Evolutionary conservation across 1,139 yeast genomes (phyloP).

Genomic region (Debaryomycetaceae sp.): DNA sequence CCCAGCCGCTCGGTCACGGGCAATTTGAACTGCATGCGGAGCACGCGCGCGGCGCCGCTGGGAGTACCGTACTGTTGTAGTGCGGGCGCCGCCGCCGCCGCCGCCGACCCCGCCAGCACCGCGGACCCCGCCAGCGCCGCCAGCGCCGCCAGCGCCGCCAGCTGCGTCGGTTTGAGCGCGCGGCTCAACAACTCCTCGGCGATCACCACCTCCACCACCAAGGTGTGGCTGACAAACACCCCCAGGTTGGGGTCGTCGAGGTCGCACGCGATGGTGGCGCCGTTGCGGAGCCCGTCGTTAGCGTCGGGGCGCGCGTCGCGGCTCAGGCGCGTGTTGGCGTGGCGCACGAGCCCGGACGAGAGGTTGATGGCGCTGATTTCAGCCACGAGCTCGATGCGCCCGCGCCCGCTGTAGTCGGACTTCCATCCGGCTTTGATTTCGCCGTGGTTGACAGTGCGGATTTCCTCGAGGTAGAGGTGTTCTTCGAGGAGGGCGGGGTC

Average conservation of each 20-base stretch:
- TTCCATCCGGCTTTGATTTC: conserved; percentile 92
- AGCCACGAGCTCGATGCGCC: conserved; percentile 72
- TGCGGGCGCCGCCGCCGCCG: conserved; percentile 6
- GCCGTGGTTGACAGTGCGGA: conserved; percentile 68
- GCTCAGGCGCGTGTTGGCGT: conserved; percentile 24
- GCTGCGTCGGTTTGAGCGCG: conserved; percentile 1
- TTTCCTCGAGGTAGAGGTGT: conserved; percentile 63
- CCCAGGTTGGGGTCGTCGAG: conserved; percentile 81
- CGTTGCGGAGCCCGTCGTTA: conserved; percentile 29
- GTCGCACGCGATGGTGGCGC: conserved; percentile 71
- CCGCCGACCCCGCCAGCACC: conserved; percentile 13
- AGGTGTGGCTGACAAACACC: conserved; percentile 64
- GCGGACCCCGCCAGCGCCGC: conserved; percentile 3
- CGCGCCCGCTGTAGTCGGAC: conserved; percentile 74
- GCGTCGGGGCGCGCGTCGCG: conserved; percentile 25
- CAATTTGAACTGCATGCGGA: conserved; percentile 89
- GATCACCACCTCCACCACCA: conserved; percentile 84
- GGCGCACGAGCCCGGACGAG: conserved; percentile 48
- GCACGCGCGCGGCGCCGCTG: conserved; percentile 91
- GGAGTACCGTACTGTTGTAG: conserved; percentile 60
- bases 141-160: conserved; percentile 12
- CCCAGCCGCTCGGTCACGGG: conserved; percentile 87
- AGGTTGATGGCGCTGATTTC: conserved; percentile 56
- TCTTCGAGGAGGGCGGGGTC: conserved; percentile 12
- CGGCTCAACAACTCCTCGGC: conserved; percentile 75